Conservation (phyloP, 805 yeast species). For the Candida koratica region DNA sequence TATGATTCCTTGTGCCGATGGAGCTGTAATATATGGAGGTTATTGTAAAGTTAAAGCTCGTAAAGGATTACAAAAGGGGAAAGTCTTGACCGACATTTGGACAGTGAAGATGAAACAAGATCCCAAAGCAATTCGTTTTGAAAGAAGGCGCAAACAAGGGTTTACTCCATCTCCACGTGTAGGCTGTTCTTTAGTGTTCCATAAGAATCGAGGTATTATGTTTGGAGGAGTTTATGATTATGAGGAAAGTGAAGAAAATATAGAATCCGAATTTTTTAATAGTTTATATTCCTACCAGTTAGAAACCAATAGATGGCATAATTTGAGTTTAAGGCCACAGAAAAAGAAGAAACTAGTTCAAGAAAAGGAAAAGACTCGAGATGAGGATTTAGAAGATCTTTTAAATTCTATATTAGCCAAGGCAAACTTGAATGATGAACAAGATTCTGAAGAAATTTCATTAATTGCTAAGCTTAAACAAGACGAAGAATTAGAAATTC, state of each 20-base stretch:
- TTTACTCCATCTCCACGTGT: slow-evolving; percentile 89
- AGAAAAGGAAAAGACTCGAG: slow-evolving; percentile 52
- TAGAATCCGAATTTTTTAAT: slow-evolving; percentile 82
- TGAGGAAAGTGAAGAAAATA: slow-evolving; percentile 90
- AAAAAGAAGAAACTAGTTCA: slow-evolving; percentile 46
- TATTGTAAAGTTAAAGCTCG: slow-evolving; percentile 89
- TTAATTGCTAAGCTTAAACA: slow-evolving; percentile 34
- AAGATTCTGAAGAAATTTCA: slow-evolving; percentile 40
- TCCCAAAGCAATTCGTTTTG: slow-evolving; percentile 75
- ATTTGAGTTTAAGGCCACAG: slow-evolving; percentile 58
- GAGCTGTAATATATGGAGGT: slow-evolving; percentile 88
- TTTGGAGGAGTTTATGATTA: slow-evolving; percentile 96
- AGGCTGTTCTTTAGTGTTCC: slow-evolving; percentile 87
- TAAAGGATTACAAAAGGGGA: slow-evolving; percentile 86
- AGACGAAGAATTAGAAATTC: slow-evolving; percentile 39
- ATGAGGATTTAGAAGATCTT: slow-evolving; percentile 77
- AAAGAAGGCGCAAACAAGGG: slow-evolving; percentile 84
- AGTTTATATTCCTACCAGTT: slow-evolving; percentile 76
- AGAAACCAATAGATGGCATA: slow-evolving; percentile 86
- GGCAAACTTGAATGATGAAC: slow-evolving; percentile 63
- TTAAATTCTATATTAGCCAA: slow-evolving; percentile 69
- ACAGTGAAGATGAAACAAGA: slow-evolving; percentile 81
- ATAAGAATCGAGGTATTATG: slow-evolving; percentile 85
- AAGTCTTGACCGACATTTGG: slow-evolving; percentile 85
- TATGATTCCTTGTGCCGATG: slow-evolving; percentile 71